Base-by-base conservation (phyloP, 139 green algal genomes). In the Chlorella sp. region DNA sequence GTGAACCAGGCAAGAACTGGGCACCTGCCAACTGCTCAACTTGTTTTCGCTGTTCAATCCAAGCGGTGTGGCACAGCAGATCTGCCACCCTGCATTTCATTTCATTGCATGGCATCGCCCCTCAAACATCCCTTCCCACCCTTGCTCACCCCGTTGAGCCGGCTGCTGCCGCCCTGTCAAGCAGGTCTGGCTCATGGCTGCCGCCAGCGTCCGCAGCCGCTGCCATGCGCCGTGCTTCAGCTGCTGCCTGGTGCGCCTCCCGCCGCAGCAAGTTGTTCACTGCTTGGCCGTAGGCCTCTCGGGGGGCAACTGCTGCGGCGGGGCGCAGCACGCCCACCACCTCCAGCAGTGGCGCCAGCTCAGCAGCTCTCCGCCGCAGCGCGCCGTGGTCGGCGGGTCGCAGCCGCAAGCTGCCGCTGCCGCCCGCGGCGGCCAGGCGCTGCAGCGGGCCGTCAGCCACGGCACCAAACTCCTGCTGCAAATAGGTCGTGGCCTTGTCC, bases 311-410 rank as follows among this genome's bases (percentile, higher is more conserved):
- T 75, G 84, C 7, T 0, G 78, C 82, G 21, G 60, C 73, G 0
- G 89, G 87, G 28, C 86, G 68, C 81, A 92, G 39, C 6, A 70
- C 80, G 12, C 69, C 44, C 16, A 92, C 80, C 51, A 91, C 84
- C 75, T 90, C 83, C 57, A 90, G 57, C 64, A 89, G 74, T 9
- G 87, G 84, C 32, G 70, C 65, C 68, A 90, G 80, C 71, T 76
- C 30, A 1, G 64, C 83, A 23, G 75, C 83, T 4, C 78, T 78
- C 36, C 60, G 39, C 9, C 82, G 74, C 30, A 88, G 55, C n/a
- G 2, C 39, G 15, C n/a, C 30, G 57, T 89, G 86, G 82, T 81
- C 79, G 20, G 86, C 39, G 0, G 70, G 39, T 41, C 70, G 51
- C 51, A 60, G 51, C 51, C 51, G 51, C 51, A 60, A 15, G 51